Evolutionary conservation across 352 stramenopile species (phyloP).

Genomic region (Phytopythium ostracodes): DNA sequence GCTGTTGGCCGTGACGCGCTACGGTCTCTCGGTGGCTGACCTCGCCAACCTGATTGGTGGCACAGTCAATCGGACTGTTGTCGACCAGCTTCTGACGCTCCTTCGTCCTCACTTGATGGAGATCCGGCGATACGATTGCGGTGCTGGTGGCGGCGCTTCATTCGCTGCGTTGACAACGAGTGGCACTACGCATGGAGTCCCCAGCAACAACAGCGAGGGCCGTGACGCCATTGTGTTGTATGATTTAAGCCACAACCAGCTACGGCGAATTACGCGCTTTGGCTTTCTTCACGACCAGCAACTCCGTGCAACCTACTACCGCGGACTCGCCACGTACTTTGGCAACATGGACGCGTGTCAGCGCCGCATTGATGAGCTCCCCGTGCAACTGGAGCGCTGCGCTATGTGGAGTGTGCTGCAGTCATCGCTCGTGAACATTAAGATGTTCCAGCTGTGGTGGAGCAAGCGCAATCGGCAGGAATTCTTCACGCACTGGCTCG

Average conservation of each 20-base stretch:
- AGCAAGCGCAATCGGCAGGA: constrained; percentile 72
- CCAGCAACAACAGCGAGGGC: constrained; percentile 15
- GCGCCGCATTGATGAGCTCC: constrained; percentile 72
- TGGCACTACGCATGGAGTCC: constrained; percentile 8
- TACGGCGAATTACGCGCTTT: constrained; percentile 65
- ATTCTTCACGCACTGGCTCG: constrained; percentile 79
- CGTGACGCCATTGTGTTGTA: constrained; percentile 44
- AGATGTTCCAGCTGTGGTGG: constrained; percentile 87
- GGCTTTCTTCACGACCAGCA: constrained; percentile 66
- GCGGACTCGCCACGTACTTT: constrained; percentile 72
- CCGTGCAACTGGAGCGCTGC: constrained; percentile 76
- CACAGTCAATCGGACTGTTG: constrained; percentile 32
- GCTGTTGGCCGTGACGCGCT: constrained; percentile 61
- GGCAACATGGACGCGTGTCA: constrained; percentile 64
- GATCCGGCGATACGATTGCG: constrained; percentile 58
- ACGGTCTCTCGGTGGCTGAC: constrained; percentile 64
- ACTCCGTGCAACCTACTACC: constrained; percentile 66
- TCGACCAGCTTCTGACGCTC: constrained; percentile 39
- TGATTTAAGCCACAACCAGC: constrained; percentile 76
- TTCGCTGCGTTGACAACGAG: constrained; percentile 10
- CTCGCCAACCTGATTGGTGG: constrained; percentile 56
- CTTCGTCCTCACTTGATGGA: constrained; percentile 68
- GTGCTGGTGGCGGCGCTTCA: background rate
- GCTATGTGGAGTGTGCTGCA: constrained; percentile 62
- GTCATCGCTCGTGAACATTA: constrained; percentile 72